Conservation (phyloP, 495 filamentous ascomycete species). For the Daldinia grandis region DNA sequence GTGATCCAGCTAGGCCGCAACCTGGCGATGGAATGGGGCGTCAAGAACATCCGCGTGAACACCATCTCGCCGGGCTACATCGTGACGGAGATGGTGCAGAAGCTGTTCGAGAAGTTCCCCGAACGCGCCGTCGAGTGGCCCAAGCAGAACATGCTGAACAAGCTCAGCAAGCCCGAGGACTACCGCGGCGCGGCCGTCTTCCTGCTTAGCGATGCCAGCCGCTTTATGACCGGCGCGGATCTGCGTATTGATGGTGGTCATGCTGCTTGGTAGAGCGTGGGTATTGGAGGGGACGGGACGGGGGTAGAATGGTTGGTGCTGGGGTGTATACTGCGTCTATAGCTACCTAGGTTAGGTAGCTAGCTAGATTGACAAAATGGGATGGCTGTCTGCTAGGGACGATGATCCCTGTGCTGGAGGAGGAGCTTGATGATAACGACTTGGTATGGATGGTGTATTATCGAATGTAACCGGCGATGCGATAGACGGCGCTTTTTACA, state of each 20-base stretch:
- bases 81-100: slow-evolving; percentile 88
- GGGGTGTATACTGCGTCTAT: not conserved
- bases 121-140: slow-evolving; percentile 82
- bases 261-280: slow-evolving; percentile 70
- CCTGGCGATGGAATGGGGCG: slow-evolving; percentile 88
- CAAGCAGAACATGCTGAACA: slow-evolving; percentile 86
- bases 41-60: slow-evolving; percentile 89
- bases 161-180: slow-evolving; percentile 80
- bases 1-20: slow-evolving; percentile 86
- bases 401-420: not conserved
- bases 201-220: slow-evolving; percentile 84
- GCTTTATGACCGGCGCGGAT: slow-evolving; percentile 86
- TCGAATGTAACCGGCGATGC: slow-evolving; percentile 7
- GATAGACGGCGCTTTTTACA: slow-evolving; percentile 33
- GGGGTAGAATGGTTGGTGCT: no score
- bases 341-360: no score
- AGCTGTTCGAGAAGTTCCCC: slow-evolving; percentile 76
- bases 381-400: not conserved
- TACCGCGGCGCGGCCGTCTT: slow-evolving; percentile 85
- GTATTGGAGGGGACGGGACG: not conserved
- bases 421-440: slow-evolving; percentile 9
- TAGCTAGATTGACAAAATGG: slow-evolving; percentile 11
- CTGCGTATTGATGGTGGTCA: slow-evolving; percentile 85
- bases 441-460: slow-evolving; percentile 29
- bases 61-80: slow-evolving; percentile 96